Percentiles rank a stretch among this genome's conserved stretches.
Conservation (phyloP, 2,329 filamentous ascomycete genomes). For the Colletotrichum horii region DNA sequence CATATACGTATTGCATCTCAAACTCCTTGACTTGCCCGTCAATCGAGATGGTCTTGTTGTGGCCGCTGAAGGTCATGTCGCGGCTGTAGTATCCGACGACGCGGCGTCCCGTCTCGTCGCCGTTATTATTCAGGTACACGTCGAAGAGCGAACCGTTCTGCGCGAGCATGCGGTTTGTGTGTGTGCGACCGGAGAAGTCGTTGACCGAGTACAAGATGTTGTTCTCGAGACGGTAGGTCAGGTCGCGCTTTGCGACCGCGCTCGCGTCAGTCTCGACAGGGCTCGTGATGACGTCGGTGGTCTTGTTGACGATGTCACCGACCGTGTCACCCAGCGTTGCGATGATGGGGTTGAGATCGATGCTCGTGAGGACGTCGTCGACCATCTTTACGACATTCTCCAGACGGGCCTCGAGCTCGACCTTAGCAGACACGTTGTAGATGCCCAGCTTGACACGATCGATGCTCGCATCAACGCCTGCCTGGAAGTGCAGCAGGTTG, state of each 20-base stretch:
- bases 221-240: slow-evolving; percentile 53
- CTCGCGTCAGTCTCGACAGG: slow-evolving; percentile 12
- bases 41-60: slow-evolving; percentile 49
- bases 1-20: slow-evolving; percentile 59
- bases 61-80: slow-evolving; percentile 61
- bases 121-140: slow-evolving; percentile 58
- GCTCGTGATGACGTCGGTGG: slow-evolving; percentile 18
- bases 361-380: slow-evolving; percentile 59
- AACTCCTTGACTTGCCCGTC: slow-evolving; percentile 49
- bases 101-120: slow-evolving; percentile 44
- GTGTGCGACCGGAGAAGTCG: slow-evolving; percentile 60
- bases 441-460: slow-evolving; percentile 61
- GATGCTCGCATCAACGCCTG: slow-evolving; percentile 64
- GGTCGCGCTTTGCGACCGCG: slow-evolving; percentile 26
- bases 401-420: slow-evolving; percentile 63
- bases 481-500: slow-evolving; percentile 63
- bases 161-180: slow-evolving; percentile 61
- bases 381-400: slow-evolving; percentile 67
- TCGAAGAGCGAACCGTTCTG: slow-evolving; percentile 62
- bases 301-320: slow-evolving; percentile 48
- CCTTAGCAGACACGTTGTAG: slow-evolving; percentile 62
- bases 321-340: slow-evolving; percentile 58
- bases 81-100: slow-evolving; percentile 54
- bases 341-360: slow-evolving; percentile 66
- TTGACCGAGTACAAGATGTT: slow-evolving; percentile 67